Evolutionary conservation across 1,284 basidiomycete species (phyloP).

Genomic region (Ustilago tritici): DNA sequence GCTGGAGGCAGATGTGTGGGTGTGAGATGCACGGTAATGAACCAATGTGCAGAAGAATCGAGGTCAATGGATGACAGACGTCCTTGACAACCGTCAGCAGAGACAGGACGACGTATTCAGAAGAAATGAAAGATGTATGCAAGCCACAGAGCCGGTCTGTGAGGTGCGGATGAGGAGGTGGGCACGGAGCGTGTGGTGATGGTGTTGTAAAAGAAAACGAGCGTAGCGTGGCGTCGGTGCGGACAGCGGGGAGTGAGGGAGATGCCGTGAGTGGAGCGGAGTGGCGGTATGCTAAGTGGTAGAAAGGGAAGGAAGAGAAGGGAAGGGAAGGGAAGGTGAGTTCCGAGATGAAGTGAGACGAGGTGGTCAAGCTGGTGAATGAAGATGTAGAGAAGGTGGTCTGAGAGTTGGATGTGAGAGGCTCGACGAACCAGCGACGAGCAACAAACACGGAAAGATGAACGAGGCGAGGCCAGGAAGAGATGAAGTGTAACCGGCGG

Average conservation of each 20-base stretch:
- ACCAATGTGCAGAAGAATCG: not conserved
- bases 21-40: constrained; percentile 1
- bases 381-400: not conserved
- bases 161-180: constrained; percentile 4
- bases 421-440: constrained; percentile 34
- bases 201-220: constrained; percentile 4
- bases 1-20: constrained; percentile 4
- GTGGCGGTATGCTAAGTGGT: not conserved
- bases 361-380: constrained; percentile 12
- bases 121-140: constrained; percentile 17
- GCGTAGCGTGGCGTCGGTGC: constrained; percentile 13
- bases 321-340: not conserved
- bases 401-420: not conserved
- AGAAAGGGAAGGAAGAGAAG: not conserved
- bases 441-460: constrained; percentile 10
- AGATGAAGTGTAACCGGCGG: not conserved
- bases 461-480: not conserved
- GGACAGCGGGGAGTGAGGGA: not conserved
- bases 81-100: constrained; percentile 13
- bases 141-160: constrained; percentile 48
- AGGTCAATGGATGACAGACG: not conserved
- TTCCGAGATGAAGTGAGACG: not conserved
- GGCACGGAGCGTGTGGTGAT: constrained; percentile 5
- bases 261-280: not conserved
- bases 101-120: constrained; percentile 19